Percentiles rank a stretch among this genome's conserved stretches.
Evolutionary conservation across 352 stramenopile genomes (phyloP).

Genomic region (Phytophthora hybrid): DNA sequence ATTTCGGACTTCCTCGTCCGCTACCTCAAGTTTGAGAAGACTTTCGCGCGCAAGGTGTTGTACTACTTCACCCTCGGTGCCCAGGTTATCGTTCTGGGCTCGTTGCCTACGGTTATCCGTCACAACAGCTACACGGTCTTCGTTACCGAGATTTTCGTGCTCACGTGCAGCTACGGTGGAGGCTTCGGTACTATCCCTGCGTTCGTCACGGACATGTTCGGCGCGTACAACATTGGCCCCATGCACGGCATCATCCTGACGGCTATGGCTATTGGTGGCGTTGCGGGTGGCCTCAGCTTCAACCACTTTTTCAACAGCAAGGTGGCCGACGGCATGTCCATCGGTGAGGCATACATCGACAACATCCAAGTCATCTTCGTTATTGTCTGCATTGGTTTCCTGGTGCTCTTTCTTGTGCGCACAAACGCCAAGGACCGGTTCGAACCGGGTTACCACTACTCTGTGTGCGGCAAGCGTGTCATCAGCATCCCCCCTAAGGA

Average conservation of each 20-base stretch:
- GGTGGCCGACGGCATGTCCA: conserved; percentile 48
- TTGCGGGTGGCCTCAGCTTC: conserved; percentile 80
- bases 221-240: conserved; percentile 79
- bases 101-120: conserved; percentile 66
- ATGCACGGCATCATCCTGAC: conserved; percentile 68
- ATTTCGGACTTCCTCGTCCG: conserved; percentile 56
- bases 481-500: conserved; percentile 70
- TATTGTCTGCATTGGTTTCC: conserved; percentile 65
- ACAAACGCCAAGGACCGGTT: conserved; percentile 77
- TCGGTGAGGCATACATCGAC: conserved; percentile 70
- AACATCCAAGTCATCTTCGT: conserved; percentile 83
- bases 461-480: conserved; percentile 62
- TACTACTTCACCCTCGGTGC: conserved; percentile 72
- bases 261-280: conserved; percentile 74
- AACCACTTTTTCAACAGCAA: conserved; percentile 60
- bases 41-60: conserved; percentile 61
- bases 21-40: conserved; percentile 52
- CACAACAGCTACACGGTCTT: conserved; percentile 69
- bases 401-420: conserved; percentile 70
- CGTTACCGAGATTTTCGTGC: conserved; percentile 67
- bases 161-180: conserved; percentile 81
- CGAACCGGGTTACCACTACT: conserved; percentile 74
- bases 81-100: conserved; percentile 73
- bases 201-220: conserved; percentile 88
- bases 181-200: conserved; percentile 78